These are phyloP conservation scores for Parastagonospora avenae DNA, from an alignment of 2,329 filamentous ascomycete species.

Conservation along the genomic window DNA sequence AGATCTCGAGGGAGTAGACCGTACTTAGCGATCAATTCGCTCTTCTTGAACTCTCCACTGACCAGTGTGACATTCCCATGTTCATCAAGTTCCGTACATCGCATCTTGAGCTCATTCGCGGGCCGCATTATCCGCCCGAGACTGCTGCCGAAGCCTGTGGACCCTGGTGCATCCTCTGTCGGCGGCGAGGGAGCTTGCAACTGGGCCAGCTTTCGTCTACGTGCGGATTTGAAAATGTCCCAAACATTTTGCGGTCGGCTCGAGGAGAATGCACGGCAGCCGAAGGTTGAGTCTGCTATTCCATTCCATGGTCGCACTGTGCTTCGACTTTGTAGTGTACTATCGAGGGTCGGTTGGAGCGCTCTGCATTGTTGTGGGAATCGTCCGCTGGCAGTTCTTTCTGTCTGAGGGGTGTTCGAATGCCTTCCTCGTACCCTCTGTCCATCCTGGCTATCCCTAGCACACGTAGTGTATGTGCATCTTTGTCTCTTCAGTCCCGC, in stretches of 20 bases:
- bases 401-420: not conserved
- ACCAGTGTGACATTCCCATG: slow-evolving; percentile 89
- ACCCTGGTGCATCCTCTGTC: slow-evolving; percentile 57
- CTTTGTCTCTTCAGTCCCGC: slow-evolving; percentile 24
- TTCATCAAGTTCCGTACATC: slow-evolving; percentile 95
- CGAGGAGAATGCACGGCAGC: slow-evolving; percentile 12
- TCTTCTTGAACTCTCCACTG: slow-evolving; percentile 97
- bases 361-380: slow-evolving; percentile 8
- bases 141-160: slow-evolving; percentile 47
- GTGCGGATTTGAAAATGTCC: slow-evolving; percentile 35
- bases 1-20: slow-evolving; percentile 91
- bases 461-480: slow-evolving; percentile 17
- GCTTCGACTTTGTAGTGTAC: not conserved
- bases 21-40: slow-evolving; percentile 95
- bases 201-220: slow-evolving; percentile 51
- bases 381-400: slow-evolving; percentile 2
- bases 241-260: slow-evolving; percentile 20
- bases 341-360: slow-evolving; percentile 3
- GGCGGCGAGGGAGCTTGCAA: slow-evolving; percentile 63
- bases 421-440: slow-evolving; percentile 6
- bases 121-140: slow-evolving; percentile 77
- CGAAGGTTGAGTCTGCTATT: not conserved
- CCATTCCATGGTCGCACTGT: not conserved
- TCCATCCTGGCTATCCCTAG: not conserved
- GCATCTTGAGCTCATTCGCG: slow-evolving; percentile 80